Evolutionary conservation across 208 protist genomes (phyloP), one percentile per base, ranked within the genome.

Genomic region (Angomonas desouzai): DNA sequence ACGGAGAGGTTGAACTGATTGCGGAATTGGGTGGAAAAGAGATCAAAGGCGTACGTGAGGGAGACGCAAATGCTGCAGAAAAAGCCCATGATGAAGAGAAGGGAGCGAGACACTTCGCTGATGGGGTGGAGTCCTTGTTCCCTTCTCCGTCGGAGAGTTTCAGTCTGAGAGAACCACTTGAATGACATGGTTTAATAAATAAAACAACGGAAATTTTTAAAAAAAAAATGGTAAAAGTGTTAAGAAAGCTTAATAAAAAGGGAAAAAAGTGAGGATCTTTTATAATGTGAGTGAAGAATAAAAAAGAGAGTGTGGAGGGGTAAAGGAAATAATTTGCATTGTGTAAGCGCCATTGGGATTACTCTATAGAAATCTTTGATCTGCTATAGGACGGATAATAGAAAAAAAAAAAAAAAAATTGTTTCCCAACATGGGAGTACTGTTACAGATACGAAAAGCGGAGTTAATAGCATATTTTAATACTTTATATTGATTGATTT

Each of bases 1-100:
- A 61, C 74, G 48, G 68, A 63, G 6, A 88, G 62, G 29, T 65
- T 27, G 53, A 80, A 88, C 48, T 76, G 45, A 0, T 11, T 48
- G 18, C 64, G 48, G 65, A 88, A 83, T 9, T 79, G 32, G 13
- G 62, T 79, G 7, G 79, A 74, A 62, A 89, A 89, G 38, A 89
- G 68, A 64, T 89, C 83, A 57, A 79, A 89, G 11, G 73, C 76
- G 68, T 89, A 89, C 18, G 77, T 73, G 10, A 89, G 56, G 20
- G 83, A 89, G 11, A 82, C 80, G 27, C 66, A 74, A 36, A 80
- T 74, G 57, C 83, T 85, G 55, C 83, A 89, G 64, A 89, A 89
- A 59, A 74, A 76, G 74, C 79, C 85, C 70, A 68, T 82, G 2
- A 85, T 74, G 22, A 89, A 64, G 23, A 83, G 47, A 62, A 79